phyloP scores from a whole-genome alignment of 306 rosid species.

The Crotalaria pallida region DNA sequence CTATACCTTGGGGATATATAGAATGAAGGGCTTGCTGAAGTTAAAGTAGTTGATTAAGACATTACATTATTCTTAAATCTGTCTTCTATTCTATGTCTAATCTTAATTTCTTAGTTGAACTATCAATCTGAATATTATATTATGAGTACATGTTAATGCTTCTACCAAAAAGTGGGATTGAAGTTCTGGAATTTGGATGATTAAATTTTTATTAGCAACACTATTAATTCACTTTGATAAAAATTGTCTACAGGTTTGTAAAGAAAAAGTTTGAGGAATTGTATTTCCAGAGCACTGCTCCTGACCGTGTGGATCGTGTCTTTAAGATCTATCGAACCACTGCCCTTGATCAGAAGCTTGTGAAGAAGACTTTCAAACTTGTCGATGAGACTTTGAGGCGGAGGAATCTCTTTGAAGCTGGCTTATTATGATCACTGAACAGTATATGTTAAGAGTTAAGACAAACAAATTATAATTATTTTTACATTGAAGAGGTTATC shows the following conservation, averaged over 20 bases:
- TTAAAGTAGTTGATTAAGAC: background rate
- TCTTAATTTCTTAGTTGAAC: background rate
- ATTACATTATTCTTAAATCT: background rate
- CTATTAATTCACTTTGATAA: background rate
- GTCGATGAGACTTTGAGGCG: constrained; percentile 92
- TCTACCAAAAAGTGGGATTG: background rate
- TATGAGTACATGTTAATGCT: background rate
- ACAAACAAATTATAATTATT: background rate
- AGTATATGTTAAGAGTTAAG: background rate
- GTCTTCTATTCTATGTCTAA: background rate
- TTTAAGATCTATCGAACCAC: constrained; percentile 92
- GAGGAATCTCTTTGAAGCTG: constrained; percentile 92
- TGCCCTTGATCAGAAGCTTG: constrained; percentile 97
- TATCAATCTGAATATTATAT: background rate
- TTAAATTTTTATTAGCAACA: background rate
- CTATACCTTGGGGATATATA: background rate
- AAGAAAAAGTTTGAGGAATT: constrained; percentile 95
- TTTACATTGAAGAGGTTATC: constrained; percentile 1
- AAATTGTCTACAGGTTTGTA: constrained; percentile 60
- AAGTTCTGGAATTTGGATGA: background rate
- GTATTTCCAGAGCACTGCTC: constrained; percentile 86
- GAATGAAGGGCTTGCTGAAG: background rate
- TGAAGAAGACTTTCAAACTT: constrained; percentile 97
- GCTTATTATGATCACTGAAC: constrained; percentile 62
- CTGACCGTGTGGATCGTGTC: constrained; percentile 84